Base-by-base conservation (phyloP, 1,284 basidiomycete species). In the Malassezia yamatoensis region DNA sequence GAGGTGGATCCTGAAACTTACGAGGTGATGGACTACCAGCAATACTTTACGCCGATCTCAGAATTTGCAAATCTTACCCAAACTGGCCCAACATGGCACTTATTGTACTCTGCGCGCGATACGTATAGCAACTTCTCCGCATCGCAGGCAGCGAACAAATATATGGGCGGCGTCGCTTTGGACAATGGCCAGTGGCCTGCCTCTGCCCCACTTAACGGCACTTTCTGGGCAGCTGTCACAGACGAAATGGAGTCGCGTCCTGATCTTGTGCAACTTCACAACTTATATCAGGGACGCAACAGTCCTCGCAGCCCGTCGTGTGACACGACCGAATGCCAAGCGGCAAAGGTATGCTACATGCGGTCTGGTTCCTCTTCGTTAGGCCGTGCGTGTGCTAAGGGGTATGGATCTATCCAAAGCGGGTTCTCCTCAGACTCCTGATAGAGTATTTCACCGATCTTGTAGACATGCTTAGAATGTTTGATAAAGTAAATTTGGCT, bases 161-260 rank as follows among this genome's bases (percentile, higher is more conserved):
- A 58, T 34, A 34, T 16, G 9, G 55, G 40, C 24, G 44, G 37
- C 3, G 55, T 58, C 21, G 11, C 12, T 21, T 51, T 58, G 9
- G 38, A 43, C 0, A 47, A 45, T 2, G 65, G 59, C 9, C 34
- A 53, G 5, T 88, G 87, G 87, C 79, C 80, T 6, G 66, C 75
- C 5, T 78, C 79, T 47, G 85, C 85, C 58, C 85, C 86, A 0
- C 74, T 88, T 53, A 88, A 88, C 63, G 85, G 84, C 13, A 87
- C 86, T 7, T 88, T 85, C 83, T 88, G 86, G 85, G 85, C 87
- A 64, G 79, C 76, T 29, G 82, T 88, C 38, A 88, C 87, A 3
- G 85, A 88, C 77, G 76, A 75, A 48, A 87, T 88, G 85, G 78
- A 80, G 62, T 68, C 74, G 5, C 78, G 87, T 61, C 69, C 79